Evolutionary conservation across 495 filamentous ascomycete species (phyloP), one percentile per base, ranked within the genome.

Genomic region (Podospora tetraspora): DNA sequence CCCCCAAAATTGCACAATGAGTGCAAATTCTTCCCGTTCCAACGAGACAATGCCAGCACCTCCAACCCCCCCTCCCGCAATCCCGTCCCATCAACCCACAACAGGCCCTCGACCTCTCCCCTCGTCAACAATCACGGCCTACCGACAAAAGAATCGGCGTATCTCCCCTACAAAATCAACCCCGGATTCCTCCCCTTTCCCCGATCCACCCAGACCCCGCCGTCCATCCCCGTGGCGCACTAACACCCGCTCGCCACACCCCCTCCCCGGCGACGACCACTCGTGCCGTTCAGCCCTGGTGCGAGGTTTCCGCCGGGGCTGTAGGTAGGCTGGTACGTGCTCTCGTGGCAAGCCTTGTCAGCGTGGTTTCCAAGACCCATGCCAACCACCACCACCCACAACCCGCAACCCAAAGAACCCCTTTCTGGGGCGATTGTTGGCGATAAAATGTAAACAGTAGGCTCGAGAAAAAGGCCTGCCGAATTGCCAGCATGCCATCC

Each of bases 271-370:
- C 67, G 9, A 5, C 25, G 12, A 52, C 67, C 63, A 68, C 37
- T 13, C 10, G 9, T 63, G 66, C 63, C n/a, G 63, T 66, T 76
- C 74, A 76, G 72, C 74, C 74, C 72, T 68, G 70, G 72, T 72
- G 61, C 72, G 30, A 71, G 69, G 66, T 73, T 69, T 52, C 74
- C 69, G 72, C 74, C 59, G 72, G 72, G 70, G 72, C 73, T 75
- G 71, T 70, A 68, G 29, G 71, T 70, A 68, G 29, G 61, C 61
- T 75, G 70, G 71, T 43, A 34, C 66, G 75, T 74, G 74, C 27
- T 27, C 72, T 62, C 63, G 22, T 59, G 57, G 57, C 69, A 43
- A 43, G 60, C 30, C 61, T 64, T 37, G 13, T n/a, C 19, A 52
- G 61, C 30, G 30, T 57, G 57, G 62, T 34, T 22, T 12, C 59